Evolutionary conservation across 495 filamentous ascomycete species (phyloP), one percentile per base, ranked within the genome.

Genomic region (Bacidia rubella): DNA sequence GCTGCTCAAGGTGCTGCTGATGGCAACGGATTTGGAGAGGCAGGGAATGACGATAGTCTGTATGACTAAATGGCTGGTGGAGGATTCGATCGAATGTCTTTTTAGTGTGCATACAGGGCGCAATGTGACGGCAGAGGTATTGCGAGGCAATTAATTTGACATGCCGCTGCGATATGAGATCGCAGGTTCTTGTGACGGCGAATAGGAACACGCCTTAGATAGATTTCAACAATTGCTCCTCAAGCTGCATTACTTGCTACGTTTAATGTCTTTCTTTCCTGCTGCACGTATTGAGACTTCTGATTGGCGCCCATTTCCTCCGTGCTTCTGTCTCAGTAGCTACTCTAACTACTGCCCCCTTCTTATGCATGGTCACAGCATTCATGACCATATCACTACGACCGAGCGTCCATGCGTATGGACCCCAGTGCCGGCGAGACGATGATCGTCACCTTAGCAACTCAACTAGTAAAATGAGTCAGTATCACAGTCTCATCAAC

Each of bases 1-100:
- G 77, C 73, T 47, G 71, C 70, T 51, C 73, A 72, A 60, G 74
- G 70, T 56, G 66, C 55, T 24, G 70, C 63, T 26, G 68, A 64
- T 48, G 76, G 72, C 47, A 77, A 78, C 70, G 74, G 79, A 27
- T 92, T 92, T 63, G 86, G 86, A 38, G 79, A 88, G 60, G 85
- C 81, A 56, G 87, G 85, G 58, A 85, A 90, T 65, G 87, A 93
- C 63, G 87, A 92, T 62, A 87, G 83, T 71, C 83, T 93, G 63
- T 93, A 93, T 54, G 76, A 79, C 57, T 78, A 25, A 38, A 5
- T 35, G 15, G 7, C 15, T 7, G 29, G 15, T 5, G 29, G 7
- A 35, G 7, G 5, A 35, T 35, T 35, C 5, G 5, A 7, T 15
- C 29, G 29, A 15, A 35, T 7, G 15, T n/a, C n/a, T n/a, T 35